Evolutionary conservation across 495 filamentous ascomycete genomes (phyloP), one percentile per base, ranked within the genome.

Genomic region (Friedmanniomyces simplex): DNA sequence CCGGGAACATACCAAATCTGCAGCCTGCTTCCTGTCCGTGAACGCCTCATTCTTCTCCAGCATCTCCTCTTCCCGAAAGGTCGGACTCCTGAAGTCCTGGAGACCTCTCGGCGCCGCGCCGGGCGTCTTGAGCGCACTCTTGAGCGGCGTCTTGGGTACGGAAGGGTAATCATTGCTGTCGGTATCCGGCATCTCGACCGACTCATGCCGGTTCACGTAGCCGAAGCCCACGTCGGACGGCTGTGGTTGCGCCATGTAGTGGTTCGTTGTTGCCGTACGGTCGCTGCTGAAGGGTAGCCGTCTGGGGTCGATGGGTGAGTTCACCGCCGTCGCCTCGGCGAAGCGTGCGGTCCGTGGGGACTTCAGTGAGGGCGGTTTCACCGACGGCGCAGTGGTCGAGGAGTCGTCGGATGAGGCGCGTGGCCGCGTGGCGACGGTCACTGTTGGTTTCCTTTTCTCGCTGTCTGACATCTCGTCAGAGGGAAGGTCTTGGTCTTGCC

Each of bases 141-240:
- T 91, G 54, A 95, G 66, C 18, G 71, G 86, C 5, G 89, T 84
- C 60, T 74, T 79, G 32, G 88, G 89, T 25, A 84, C 85, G 73
- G 76, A 21, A 73, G 82, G 69, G 76, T 68, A 64, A n/a, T 71
- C 75, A 45, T 66, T 63, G 22, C 54, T 34, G 55, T 62, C 56
- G 39, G 66, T 72, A 48, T 73, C 70, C 55, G 72, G 70, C 69
- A 73, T 73, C 60, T 75, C 73, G 63, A 74, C 77, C 65, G 64
- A 67, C 59, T 61, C 72, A 67, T 82, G 75, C 71, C 78, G 74
- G 54, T 80, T 73, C 59, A 96, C 83, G 72, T 95, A 96, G 71
- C 90, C 90, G 71, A 96, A 96, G 55, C 90, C 90, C 54, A 95
- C 81, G 73, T 95, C 90, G 43, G 83, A 88, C 20, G 84, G 84